Base-by-base conservation (phyloP, 192 early-diverging fungal species). In the Chytriomyces confervae region DNA sequence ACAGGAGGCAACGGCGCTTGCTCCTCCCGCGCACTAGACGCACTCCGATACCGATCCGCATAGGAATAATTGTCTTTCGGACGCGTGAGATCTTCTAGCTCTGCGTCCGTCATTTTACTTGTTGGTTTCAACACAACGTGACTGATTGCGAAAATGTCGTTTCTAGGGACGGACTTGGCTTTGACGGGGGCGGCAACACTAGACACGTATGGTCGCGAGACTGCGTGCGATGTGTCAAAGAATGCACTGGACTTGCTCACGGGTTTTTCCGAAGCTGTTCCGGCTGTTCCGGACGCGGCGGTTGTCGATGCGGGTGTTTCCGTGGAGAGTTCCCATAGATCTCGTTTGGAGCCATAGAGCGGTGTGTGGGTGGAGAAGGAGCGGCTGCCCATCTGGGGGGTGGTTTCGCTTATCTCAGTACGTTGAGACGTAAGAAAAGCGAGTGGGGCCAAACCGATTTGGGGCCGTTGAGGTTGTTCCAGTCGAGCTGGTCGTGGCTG, bases 51-150 rank as follows among this genome's bases (percentile, higher is more conserved):
- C 2, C 53, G 13, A 13, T 57, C 16, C 53, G 53, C 53, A 57
- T 57, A 57, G 13, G 53, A 57, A 20, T 57, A 57, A 57, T 13
- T n/a, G 13, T 13, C 20, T 57, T 20, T 20, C 53, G 53, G 53
- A 20, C 20, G 53, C 20, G 66, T 44, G 5, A 85, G 62, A 1
- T 62, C 79, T 0, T 62, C 75, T 10, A 85, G 65, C 67, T 86
- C 85, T 8, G 74, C 69, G 16, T 43, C 45, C 27, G 73, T 70
- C 85, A 86, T 86, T 23, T 79, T 79, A 6, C 74, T 29, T 9
- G 83, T 80, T 6, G 85, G 85, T 66, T 86, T 86, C 11, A 53
- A 27, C 50, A 86, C 79, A 18, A 71, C 45, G 27, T 83, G 81
- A 13, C 69, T 24, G 16, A 75, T 53, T 18, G 77, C 81, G 63